phyloP scores from a whole-genome alignment of 257 asterid genomes.

The Verbascum thapsus region DNA sequence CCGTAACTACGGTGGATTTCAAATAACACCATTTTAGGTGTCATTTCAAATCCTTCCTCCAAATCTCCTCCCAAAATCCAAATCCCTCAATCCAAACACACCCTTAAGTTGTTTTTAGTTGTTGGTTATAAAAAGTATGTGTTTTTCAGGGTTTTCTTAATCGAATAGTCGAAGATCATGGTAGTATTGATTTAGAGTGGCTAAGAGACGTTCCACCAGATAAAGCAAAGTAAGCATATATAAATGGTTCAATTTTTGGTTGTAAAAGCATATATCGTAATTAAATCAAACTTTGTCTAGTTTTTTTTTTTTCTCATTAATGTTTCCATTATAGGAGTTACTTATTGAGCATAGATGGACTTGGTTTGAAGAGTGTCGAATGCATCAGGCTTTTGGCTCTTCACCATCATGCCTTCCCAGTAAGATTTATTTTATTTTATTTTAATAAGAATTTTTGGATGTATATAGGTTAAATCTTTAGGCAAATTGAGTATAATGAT shows the following conservation, averaged over 20 bases:
- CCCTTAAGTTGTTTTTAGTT: background rate
- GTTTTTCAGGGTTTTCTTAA: constrained; percentile 49
- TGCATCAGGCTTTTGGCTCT: constrained; percentile 71
- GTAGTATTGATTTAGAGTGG: constrained; percentile 68
- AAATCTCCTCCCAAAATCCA: too few species aligned
- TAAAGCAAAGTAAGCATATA: constrained; percentile 45
- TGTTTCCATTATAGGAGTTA: constrained; percentile 46
- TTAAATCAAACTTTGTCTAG: background rate
- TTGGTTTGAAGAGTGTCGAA: constrained; percentile 73
- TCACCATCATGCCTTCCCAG: constrained; percentile 63
- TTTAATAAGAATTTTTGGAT: background rate
- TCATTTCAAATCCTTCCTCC: too few species aligned
- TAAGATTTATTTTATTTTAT: constrained; percentile 32
- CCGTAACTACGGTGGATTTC: too few species aligned
- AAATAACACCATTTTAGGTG: too few species aligned
- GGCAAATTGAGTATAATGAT: constrained; percentile 3
- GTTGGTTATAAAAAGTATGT: background rate
- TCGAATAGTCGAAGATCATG: constrained; percentile 49
- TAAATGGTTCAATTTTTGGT: background rate
- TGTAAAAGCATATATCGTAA: background rate
- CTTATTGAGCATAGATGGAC: constrained; percentile 54
- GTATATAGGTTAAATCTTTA: background rate
- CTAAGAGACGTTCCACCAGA: constrained; percentile 55
- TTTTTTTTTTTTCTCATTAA: background rate
- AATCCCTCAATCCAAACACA: too few species aligned